phyloP scores from a whole-genome alignment of 768 basidiomycete species.

The Hortiboletus campestris region DNA sequence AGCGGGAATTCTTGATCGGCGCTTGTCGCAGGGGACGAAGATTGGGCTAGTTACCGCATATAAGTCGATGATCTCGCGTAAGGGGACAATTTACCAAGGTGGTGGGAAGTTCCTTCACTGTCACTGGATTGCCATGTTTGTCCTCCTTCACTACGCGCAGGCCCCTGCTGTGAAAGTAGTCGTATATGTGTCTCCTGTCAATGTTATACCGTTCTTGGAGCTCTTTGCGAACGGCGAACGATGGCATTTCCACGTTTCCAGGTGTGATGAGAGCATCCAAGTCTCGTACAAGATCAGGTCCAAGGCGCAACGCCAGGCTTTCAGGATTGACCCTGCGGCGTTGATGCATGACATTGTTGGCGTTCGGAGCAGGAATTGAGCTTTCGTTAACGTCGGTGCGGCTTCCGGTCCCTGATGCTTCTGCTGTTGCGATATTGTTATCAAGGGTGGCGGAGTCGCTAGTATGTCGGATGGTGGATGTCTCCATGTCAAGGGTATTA shows the following conservation, averaged over 20 bases:
- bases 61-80: slow-evolving; percentile 13
- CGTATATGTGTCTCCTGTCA: slow-evolving; percentile 73
- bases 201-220: slow-evolving; percentile 69
- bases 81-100: slow-evolving; percentile 20
- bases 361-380: neutral
- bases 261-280: slow-evolving; percentile 69
- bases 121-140: slow-evolving; percentile 51
- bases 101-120: slow-evolving; percentile 18
- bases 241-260: slow-evolving; percentile 72
- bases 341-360: slow-evolving; percentile 21
- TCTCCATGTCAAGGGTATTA: slow-evolving; percentile 14
- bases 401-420: slow-evolving; percentile 10
- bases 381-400: slow-evolving; percentile 3
- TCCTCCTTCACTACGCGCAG: slow-evolving; percentile 65
- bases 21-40: slow-evolving; percentile 32
- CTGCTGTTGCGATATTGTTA: neutral
- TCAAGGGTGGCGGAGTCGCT: neutral
- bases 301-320: slow-evolving; percentile 63
- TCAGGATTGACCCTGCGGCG: slow-evolving; percentile 62
- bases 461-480: neutral
- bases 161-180: slow-evolving; percentile 69
- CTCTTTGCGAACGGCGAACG: slow-evolving; percentile 65
- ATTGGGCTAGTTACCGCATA: slow-evolving; percentile 23
- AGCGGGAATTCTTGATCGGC: slow-evolving; percentile 16
- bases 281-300: slow-evolving; percentile 64